Evolutionary conservation across 441 rosid genomes (phyloP).

Genomic region (Adansonia madagascariensis): DNA sequence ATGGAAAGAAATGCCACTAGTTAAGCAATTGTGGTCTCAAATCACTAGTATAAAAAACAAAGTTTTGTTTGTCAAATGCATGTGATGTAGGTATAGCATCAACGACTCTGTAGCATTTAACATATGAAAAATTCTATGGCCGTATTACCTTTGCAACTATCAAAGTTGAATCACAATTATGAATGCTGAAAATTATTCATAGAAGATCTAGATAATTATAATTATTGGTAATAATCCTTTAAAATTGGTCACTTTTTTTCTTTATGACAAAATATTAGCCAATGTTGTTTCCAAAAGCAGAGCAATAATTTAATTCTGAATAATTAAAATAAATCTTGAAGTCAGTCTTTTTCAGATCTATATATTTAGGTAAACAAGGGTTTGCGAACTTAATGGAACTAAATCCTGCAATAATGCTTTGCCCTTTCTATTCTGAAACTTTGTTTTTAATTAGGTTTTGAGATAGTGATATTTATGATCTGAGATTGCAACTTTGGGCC

Average conservation of each 20-base stretch:
- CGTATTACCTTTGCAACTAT: neutral
- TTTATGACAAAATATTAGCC: neutral
- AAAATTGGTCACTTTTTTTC: neutral
- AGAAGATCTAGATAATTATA: neutral
- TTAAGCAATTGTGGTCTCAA: neutral
- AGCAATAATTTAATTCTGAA: neutral
- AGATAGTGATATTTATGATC: neutral
- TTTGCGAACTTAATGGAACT: neutral
- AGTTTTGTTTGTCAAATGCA: neutral
- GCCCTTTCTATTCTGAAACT: constrained; percentile 1
- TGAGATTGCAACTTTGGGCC: constrained; percentile 1
- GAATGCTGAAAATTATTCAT: neutral
- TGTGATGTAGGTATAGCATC: neutral
- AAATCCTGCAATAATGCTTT: neutral
- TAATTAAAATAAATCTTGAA: neutral
- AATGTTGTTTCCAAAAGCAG: neutral
- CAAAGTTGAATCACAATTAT: neutral
- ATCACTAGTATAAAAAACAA: neutral
- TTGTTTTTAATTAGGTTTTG: neutral
- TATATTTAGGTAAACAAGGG: neutral
- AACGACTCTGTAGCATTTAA: neutral
- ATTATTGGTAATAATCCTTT: neutral
- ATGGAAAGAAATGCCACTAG: neutral
- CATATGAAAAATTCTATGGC: neutral
- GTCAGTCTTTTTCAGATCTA: neutral